Evolutionary conservation across 495 filamentous ascomycete genomes (phyloP), one percentile per base, ranked within the genome.

Genomic region (Jackrogersella multiformis): DNA sequence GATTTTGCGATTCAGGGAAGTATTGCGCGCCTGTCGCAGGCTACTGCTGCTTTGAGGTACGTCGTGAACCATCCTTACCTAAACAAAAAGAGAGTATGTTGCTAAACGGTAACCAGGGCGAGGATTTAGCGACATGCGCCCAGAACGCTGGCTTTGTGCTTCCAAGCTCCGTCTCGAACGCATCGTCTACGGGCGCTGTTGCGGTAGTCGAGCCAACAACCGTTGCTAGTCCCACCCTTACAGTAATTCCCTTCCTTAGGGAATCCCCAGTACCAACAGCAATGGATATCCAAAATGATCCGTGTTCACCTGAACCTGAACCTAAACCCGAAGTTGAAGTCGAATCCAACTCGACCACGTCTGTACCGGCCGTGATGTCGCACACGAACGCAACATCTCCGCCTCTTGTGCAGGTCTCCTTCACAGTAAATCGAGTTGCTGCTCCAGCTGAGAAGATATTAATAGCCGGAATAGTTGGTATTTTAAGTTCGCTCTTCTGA

Each of bases 1-100:
- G 76, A 2, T 78, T 74, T 59, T 82, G 80, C 63, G 71, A 68
- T 3, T 44, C 39, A 18, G 78, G 78, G 2, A 73, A 73, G 28
- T 77, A 71, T 34, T 82, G 79, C 52, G 79, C 80, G 13, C 78
- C 80, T 0, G 74, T 78, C 0, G 77, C 75, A 6, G 79, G 79
- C 3, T 80, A 73, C 44, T 82, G 80, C 35, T 82, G 80, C 53
- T 49, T 72, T 4, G 73, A 79, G 23, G 78, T 80, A 72, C 21
- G 74, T 44, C n/a, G 8, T 36, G 5, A 4, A 42, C 48, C 0
- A 4, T 46, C 28, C 5, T 44, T 18, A 49, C 30, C 26, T 10
- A 32, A 49, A 18, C n/a, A 30, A 55, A 18, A 1, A n/a, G 8
- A 15, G 2, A 6, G 12, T 34, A 9, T 53, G 51, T 72, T 61